These are phyloP conservation scores for Aspergillus intermedius DNA, from an alignment of 2,329 filamentous ascomycete genomes.

Conservation along the genomic window DNA sequence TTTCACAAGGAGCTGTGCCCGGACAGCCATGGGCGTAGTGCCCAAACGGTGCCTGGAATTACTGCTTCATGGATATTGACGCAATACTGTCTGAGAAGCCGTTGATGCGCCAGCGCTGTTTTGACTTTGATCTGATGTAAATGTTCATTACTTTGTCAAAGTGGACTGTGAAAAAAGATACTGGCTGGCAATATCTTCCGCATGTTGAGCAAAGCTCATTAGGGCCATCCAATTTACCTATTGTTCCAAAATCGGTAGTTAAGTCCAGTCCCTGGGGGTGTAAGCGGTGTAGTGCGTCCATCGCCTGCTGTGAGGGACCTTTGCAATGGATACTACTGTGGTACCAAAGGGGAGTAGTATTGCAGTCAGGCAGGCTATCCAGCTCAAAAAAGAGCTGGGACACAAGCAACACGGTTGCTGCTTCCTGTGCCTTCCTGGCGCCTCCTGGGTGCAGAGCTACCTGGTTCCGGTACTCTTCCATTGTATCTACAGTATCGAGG, in stretches of 20 bases:
- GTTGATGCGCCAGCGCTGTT: slow-evolving; percentile 8
- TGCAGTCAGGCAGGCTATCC: slow-evolving; percentile 1
- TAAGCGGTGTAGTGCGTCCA: slow-evolving; percentile 10
- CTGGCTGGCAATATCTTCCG: slow-evolving; percentile 4
- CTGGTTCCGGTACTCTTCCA: slow-evolving; percentile 16
- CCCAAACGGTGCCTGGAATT: slow-evolving; percentile 5
- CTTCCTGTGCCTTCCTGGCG: slow-evolving; percentile 11
- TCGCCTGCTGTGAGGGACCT: slow-evolving; percentile 7
- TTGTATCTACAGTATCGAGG: slow-evolving; percentile 9
- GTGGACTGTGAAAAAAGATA: slow-evolving; percentile 4
- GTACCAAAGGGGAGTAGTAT: slow-evolving; percentile 8
- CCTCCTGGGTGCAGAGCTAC: slow-evolving; percentile 10
- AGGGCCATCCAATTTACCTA: slow-evolving; percentile 1
- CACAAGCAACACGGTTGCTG: slow-evolving; percentile 9
- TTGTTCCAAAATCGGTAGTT: slow-evolving; percentile 7
- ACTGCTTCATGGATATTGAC: slow-evolving; percentile 3
- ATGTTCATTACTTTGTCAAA: slow-evolving; percentile 4
- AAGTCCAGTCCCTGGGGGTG: slow-evolving; percentile 10
- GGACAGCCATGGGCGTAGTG: neutral
- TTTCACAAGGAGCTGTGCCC: neutral
- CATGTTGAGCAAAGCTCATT: slow-evolving; percentile 4
- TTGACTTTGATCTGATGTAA: slow-evolving; percentile 3
- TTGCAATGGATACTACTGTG: slow-evolving; percentile 10
- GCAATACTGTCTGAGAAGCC: slow-evolving; percentile 5
- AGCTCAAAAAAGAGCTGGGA: slow-evolving; percentile 13